Conservation (phyloP, 2,329 filamentous ascomycete species). For the Aureobasidium mangrovei region DNA sequence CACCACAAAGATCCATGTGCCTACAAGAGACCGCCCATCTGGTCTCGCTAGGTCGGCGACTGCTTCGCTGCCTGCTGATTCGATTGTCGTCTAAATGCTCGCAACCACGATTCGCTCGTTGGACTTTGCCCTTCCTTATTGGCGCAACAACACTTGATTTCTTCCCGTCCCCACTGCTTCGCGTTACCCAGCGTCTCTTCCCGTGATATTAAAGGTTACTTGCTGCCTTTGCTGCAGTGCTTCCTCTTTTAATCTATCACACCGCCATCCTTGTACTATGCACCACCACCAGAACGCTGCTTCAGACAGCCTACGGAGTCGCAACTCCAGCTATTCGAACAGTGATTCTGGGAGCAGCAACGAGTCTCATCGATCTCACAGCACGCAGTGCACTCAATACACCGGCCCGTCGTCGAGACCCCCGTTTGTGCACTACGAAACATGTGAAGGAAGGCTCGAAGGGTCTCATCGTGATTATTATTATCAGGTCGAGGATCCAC, state of each 20-base stretch:
- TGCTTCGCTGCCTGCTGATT: conserved; percentile 7
- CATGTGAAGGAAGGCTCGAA: conserved; percentile 19
- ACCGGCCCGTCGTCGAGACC: conserved; percentile 17
- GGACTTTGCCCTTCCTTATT: neutral
- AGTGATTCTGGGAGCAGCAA: conserved; percentile 16
- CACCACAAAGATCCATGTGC: conserved; percentile 13
- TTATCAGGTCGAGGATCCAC: conserved; percentile 31
- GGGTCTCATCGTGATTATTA: neutral
- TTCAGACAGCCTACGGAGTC: conserved; percentile 6
- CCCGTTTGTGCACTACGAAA: conserved; percentile 21
- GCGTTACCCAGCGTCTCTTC: conserved; percentile 6
- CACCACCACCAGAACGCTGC: neutral
- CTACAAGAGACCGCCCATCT: conserved; percentile 10
- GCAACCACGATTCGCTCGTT: neutral
- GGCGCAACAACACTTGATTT: neutral
- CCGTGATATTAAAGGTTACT: conserved; percentile 13
- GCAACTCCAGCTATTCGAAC: conserved; percentile 5
- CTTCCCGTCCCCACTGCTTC: neutral
- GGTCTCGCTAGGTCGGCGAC: neutral
- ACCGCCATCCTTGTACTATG: conserved; percentile 11
- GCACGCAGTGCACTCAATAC: conserved; percentile 17
- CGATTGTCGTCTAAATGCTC: neutral
- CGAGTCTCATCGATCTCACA: conserved; percentile 17
- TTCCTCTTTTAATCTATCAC: conserved; percentile 3
- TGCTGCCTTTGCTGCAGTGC: conserved; percentile 5